Base-by-base conservation (phyloP, 805 yeast species). In the Starmerella vaccinii region DNA sequence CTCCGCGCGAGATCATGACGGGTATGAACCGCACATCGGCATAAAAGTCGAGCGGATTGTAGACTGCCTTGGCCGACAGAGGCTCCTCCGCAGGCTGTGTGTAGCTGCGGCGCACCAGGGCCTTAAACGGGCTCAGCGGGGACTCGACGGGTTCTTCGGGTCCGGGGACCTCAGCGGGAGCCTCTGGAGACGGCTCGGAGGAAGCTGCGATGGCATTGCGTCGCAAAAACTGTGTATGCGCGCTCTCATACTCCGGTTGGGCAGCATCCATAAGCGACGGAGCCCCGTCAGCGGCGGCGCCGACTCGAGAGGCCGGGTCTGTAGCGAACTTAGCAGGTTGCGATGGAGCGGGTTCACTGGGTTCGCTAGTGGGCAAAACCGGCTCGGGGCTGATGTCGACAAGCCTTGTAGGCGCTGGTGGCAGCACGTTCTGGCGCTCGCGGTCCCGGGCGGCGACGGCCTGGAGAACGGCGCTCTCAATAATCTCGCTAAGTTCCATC, bases 11-110 rank as follows among this genome's bases (percentile, higher is more conserved):
- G 13, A 55, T 34, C 27, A 44, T 37, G 15, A 63, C 33, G 1
- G 65, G 62, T 1, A 59, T 57, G 19, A 57, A 45, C 4, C 56
- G 27, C 8, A 42, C 32, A 29, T 50, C 55, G 3, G 59, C 54
- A 18, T 34, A 51, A 42, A 56, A 52, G 18, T 34, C 46, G 18
- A 43, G 34, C 15, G 54, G 47, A 35, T 52, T 37, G 40, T 32
- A 44, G 13, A 9, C 15, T 9, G 45, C 16, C 13, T 10, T 27
- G 5, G 9, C 34, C 13, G 23, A 9, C n/a, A 5, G 6, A 21
- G 26, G n/a, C 27, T 30, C n/a, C 13, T 6, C 16, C 3, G 21
- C 6, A 4, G 10, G 5, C 7, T 1, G 29, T 15, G 15, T 13
- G 29, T 16, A 21, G 38, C 46, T 43, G 9, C 46, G 37, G 29